Conservation (phyloP, 176 grass and related monocot species). For the Musa itinerans region DNA sequence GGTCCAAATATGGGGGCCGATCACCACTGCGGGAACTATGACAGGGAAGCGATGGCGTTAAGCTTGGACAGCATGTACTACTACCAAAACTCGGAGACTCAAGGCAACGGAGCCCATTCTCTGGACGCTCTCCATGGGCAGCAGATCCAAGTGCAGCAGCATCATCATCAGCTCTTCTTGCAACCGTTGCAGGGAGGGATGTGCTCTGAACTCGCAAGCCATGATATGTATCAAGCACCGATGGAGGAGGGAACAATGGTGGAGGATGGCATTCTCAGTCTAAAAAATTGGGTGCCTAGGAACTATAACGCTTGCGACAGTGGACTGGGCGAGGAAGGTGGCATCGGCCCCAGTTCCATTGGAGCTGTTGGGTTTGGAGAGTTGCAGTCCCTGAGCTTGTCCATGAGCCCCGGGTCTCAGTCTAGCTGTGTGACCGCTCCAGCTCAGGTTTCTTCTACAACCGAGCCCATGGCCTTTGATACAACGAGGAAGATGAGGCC, state of each 20-base stretch:
- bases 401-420: slow-evolving; percentile 83
- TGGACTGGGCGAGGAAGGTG: slow-evolving; percentile 23
- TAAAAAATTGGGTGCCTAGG: slow-evolving; percentile 36
- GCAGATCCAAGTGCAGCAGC: slow-evolving; percentile 17
- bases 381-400: slow-evolving; percentile 65
- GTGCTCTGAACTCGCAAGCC: slow-evolving; percentile 35
- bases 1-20: slow-evolving; percentile 22
- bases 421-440: slow-evolving; percentile 54
- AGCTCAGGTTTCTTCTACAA: slow-evolving; percentile 22
- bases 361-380: slow-evolving; percentile 26
- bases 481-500: slow-evolving; percentile 46
- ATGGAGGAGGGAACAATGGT: slow-evolving; percentile 45
- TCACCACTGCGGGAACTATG: slow-evolving; percentile 26
- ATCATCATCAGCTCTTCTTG: slow-evolving; percentile 38
- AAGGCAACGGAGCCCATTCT: slow-evolving; percentile 1
- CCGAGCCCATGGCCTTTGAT: slow-evolving; percentile 26
- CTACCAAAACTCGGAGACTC: slow-evolving; percentile 33
- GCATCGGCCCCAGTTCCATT: slow-evolving; percentile 1
- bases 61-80: slow-evolving; percentile 52
- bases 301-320: slow-evolving; percentile 29
- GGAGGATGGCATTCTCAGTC: slow-evolving; percentile 1
- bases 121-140: slow-evolving; percentile 14
- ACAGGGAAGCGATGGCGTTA: slow-evolving; percentile 33
- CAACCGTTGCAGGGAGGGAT: slow-evolving; percentile 57
- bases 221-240: slow-evolving; percentile 25